These are phyloP conservation scores for Eimeria praecox DNA, from an alignment of 169 alveolate genomes.

Conservation along the genomic window DNA sequence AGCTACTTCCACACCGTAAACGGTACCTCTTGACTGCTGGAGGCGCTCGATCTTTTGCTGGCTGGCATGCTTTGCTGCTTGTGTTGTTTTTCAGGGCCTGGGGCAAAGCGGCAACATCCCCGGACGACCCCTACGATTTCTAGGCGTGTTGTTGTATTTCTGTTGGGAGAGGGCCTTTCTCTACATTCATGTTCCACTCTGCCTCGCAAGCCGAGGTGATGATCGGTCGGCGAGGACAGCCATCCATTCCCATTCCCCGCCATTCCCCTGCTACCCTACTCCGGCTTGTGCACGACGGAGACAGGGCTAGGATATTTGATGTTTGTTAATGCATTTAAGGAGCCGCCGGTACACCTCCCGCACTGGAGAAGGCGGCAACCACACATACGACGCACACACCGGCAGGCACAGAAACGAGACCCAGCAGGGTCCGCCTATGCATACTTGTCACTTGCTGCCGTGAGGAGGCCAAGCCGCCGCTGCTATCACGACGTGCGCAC, in stretches of 20 bases:
- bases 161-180: background rate
- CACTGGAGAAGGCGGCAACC: conserved; percentile 69
- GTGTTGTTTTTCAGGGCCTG: conserved; percentile 51
- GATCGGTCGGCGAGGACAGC: conserved; percentile 36
- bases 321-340: conserved; percentile 12
- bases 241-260: background rate
- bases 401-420: conserved; percentile 37
- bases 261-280: background rate
- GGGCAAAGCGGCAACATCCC: conserved; percentile 73
- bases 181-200: background rate
- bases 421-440: conserved; percentile 27
- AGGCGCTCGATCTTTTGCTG: background rate
- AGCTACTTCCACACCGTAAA: background rate
- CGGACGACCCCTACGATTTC: conserved; percentile 67
- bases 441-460: conserved; percentile 6
- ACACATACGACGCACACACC: conserved; percentile 9
- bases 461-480: conserved; percentile 45
- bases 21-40: background rate
- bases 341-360: conserved; percentile 57
- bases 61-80: background rate
- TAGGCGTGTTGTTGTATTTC: conserved; percentile 8
- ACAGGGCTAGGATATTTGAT: background rate
- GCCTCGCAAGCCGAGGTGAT: conserved; percentile 24
- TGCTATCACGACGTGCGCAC: conserved; percentile 4
- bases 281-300: conserved; percentile 8